Evolutionary conservation across 352 stramenopile genomes (phyloP), one percentile per base, ranked within the genome.

Genomic region (Globisporangium middletonii): DNA sequence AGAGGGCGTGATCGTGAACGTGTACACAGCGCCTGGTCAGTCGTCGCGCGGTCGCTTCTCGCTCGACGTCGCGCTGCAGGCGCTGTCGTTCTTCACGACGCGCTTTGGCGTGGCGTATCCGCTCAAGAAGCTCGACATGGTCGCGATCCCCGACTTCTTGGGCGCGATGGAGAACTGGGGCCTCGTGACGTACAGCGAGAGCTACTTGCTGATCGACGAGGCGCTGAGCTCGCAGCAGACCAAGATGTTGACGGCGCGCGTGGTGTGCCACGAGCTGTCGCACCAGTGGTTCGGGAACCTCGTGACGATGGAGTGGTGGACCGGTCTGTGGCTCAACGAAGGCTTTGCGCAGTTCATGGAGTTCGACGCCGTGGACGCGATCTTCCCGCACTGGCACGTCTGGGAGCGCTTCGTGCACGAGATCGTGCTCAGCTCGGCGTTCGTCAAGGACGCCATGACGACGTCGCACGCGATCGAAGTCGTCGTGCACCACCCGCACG

Each of bases 101-200:
- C 74, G 69, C 43, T 92, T 93, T 67, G 76, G 73, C n/a, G 85
- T 92, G 33, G 68, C 77, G 6, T 99, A 99, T 75, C 96, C 97
- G n/a, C 69, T 99, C 15, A 97, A 97, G 45, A 99, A 99, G 77
- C 75, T 98, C 61, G 97, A 99, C 71, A 98, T 99, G 93, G 80
- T 99, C 18, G 85, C 88, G 35, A 97, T 98, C 60, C 89, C 91
- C 8, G 92, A 99, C 56, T 98, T 99, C 53, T 54, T 81, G 52
- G 97, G 97, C 65, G 88, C 97, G 63, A 96, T 98, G 96, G 95
- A 97, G 79, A 96, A 97, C 73, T 95, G 89, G 92, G 92, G 94
- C 4, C 69, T 98, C 12, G 89, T 99, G 6, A 99, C 96, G 7
- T 99, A 99, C 72, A 84, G 91, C 37, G 96, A 99, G 71, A 95